Evolutionary conservation across 169 alveolate species (phyloP), one percentile per base, ranked within the genome.

Genomic region (Plasmodium coatneyi): DNA sequence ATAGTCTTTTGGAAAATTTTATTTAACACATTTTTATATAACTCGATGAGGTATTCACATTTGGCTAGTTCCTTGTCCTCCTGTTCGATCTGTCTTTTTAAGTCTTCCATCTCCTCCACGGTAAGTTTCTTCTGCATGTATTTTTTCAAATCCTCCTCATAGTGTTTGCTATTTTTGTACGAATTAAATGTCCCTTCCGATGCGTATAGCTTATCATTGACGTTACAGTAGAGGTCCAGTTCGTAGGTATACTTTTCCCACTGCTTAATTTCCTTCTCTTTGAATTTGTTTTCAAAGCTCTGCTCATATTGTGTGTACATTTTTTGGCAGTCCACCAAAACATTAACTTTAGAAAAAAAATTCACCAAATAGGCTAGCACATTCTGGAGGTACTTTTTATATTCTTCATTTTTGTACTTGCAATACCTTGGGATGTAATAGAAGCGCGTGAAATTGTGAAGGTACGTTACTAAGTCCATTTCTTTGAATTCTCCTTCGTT

Each of bases 111-210:
- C 78, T 97, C 94, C 80, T 94, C 97, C 84, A 76, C 81, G 28
- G 95, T 92, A 80, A 95, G 90, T 71, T 60, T 93, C 76, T 95
- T 96, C 76, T 96, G 97, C 81, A 97, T 96, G 80, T 98, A 98
- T 66, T 97, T 97, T 91, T 98, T 98, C 34, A 99, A 98, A 79
- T 95, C 94, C 83, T 97, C 97, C 95, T 98, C 99, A 72, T 97
- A 96, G 41, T 96, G 96, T 95, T 94, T 95, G 49, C 97, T 96
- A 83, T 97, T 97, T 80, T 95, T 93, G 84, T 97, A 96, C 12
- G 99, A 86, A 92, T 96, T 90, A 66, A 90, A 87, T 39, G 96
- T 94, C 80, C 98, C 98, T 84, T 95, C 92, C 70, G 97, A 96
- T n/a, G 96, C 96, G 84, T 97, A 97, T n/a, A 97, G 92, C 52